These are phyloP conservation scores for Tylopilus intermedius DNA, from an alignment of 768 basidiomycete species.

Conservation along the genomic window DNA sequence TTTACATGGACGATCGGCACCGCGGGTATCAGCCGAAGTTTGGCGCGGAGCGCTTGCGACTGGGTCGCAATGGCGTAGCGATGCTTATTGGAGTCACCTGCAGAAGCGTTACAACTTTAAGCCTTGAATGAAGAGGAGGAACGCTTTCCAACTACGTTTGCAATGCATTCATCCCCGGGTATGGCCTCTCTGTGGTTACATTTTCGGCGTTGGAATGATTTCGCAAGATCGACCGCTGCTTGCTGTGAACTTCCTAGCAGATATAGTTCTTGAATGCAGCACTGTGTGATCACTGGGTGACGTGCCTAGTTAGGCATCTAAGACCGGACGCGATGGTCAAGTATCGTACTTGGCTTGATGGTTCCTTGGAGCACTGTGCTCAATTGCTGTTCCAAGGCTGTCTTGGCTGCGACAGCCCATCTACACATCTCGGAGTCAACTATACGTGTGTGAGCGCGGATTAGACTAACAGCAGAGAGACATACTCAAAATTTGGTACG, in stretches of 20 bases:
- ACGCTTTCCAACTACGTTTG: constrained; percentile 66
- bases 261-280: constrained; percentile 92
- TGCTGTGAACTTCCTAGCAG: constrained; percentile 72
- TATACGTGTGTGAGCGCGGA: constrained; percentile 29
- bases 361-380: constrained; percentile 76
- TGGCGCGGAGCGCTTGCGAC: constrained; percentile 62
- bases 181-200: constrained; percentile 94
- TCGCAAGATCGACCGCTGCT: constrained; percentile 80
- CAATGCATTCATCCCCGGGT: constrained; percentile 76
- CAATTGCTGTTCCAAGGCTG: constrained; percentile 75
- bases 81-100: constrained; percentile 84
- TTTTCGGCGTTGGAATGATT: constrained; percentile 86
- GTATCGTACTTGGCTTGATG: constrained; percentile 80
- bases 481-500: constrained; percentile 87
- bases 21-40: constrained; percentile 71
- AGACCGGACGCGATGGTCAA: constrained; percentile 5
- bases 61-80: constrained; percentile 89
- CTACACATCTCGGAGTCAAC: constrained; percentile 86
- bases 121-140: background rate
- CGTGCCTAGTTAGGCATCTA: constrained; percentile 36
- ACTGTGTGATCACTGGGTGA: constrained; percentile 94
- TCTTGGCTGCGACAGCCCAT: constrained; percentile 58
- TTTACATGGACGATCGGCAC: constrained; percentile 90
- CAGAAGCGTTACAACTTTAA: constrained; percentile 5
- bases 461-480: constrained; percentile 3